These are phyloP conservation scores for Jackrogersella multiformis DNA, from an alignment of 495 filamentous ascomycete genomes.

Conservation along the genomic window DNA sequence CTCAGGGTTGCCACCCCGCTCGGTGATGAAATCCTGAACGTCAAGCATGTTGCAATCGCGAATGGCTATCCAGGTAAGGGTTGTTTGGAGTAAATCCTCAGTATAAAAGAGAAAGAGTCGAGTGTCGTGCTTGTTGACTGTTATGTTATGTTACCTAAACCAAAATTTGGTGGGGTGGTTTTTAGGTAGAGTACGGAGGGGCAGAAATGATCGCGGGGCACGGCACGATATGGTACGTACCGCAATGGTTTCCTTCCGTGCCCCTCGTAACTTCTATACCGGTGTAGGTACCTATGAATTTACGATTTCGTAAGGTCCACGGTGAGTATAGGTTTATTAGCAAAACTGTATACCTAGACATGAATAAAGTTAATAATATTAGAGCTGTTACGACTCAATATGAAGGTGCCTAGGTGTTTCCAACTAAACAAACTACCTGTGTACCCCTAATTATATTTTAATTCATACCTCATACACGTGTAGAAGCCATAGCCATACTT, in stretches of 20 bases:
- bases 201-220: slow-evolving; percentile 29
- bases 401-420: too few species aligned
- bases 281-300: too few species aligned
- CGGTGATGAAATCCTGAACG: slow-evolving; percentile 80
- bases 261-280: neutral
- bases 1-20: slow-evolving; percentile 88
- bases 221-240: slow-evolving; percentile 17
- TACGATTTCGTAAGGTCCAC: too few species aligned
- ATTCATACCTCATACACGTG: too few species aligned
- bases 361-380: too few species aligned
- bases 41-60: slow-evolving; percentile 71
- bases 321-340: too few species aligned
- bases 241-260: neutral
- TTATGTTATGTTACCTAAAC: slow-evolving; percentile 9
- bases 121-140: slow-evolving; percentile 10
- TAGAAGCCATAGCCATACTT: too few species aligned
- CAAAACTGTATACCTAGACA: too few species aligned
- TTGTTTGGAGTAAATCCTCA: neutral
- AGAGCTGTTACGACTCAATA: too few species aligned
- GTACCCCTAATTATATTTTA: too few species aligned
- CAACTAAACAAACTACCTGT: too few species aligned
- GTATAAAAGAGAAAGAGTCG: slow-evolving; percentile 57
- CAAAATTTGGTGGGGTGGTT: slow-evolving; percentile 44
- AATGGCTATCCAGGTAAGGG: neutral
- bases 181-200: slow-evolving; percentile 33